Evolutionary conservation across 129 eudicot species (phyloP), one percentile per base, ranked within the genome.

Genomic region (Chrysanthemum lavandulifolium): DNA sequence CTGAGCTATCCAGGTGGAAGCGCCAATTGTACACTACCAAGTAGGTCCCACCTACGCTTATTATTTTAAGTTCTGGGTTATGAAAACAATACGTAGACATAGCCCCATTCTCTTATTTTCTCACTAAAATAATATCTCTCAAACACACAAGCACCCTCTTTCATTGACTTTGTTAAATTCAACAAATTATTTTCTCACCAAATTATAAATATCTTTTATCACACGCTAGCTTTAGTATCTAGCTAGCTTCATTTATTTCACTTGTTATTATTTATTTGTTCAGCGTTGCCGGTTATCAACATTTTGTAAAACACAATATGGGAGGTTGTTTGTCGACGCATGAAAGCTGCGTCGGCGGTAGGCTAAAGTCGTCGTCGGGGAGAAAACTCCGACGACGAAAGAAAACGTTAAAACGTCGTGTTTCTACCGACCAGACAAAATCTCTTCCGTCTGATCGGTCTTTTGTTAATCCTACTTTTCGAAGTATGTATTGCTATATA

Each of bases 291-390:
- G 1, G 47, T 40, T 8, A 40, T 40, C 47, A 40, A 40, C 47
- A 40, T 40, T 6, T 40, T 40, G 8, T 52, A 0, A 64, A 13
- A 40, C 4, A 2, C n/a, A 64, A 73, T 80, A 93, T 93, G 98
- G 98, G 98, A 58, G 89, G 78, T 53, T 93, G 98, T 66, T 85
- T 84, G 6, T 93, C 98, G 52, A 80, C 89, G 68, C 92, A 92
- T 76, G 82, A 84, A 70, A 76, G 65, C 55, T 89, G 92, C 64
- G 97, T 85, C 10, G 86, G 90, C 14, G 88, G 85, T 27, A 74
- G 59, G 64, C 25, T 77, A 19, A 61, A 52, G 16, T 78, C 81
- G 16, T 77, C 84, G 2, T 77, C 84, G 2, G 77, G 58, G 71
- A 73, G 67, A 71, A 86, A 87, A 72, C 57, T 79, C 40, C 53